phyloP scores from a whole-genome alignment of 2,329 filamentous ascomycete species.

The Tolypocladium sp. region DNA sequence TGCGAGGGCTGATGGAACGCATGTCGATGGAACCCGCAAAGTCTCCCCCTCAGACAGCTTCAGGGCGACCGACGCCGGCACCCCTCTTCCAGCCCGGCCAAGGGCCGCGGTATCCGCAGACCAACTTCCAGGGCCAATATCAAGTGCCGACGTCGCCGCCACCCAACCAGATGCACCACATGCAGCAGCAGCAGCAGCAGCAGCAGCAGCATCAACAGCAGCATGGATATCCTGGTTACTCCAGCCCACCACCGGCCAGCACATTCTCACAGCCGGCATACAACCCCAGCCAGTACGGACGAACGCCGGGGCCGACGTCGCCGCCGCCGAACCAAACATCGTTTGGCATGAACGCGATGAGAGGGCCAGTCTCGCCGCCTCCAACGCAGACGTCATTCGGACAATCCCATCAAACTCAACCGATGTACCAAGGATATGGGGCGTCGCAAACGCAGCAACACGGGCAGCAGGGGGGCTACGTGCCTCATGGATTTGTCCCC shows the following conservation, averaged over 20 bases:
- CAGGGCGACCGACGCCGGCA: constrained; percentile 24
- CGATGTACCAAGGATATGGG: constrained; percentile 30
- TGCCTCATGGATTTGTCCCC: constrained; percentile 50
- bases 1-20: constrained; percentile 87
- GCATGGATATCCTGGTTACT: constrained; percentile 33
- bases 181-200: constrained; percentile 30
- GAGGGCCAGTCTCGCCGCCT: constrained; percentile 42
- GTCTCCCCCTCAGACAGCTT: constrained; percentile 20
- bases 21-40: constrained; percentile 72
- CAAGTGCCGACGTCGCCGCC: constrained; percentile 49
- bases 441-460: constrained; percentile 23
- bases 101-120: constrained; percentile 41
- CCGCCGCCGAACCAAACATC: constrained; percentile 54
- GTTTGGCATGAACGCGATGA: constrained; percentile 30
- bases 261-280: constrained; percentile 43
- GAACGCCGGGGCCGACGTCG: constrained; percentile 47
- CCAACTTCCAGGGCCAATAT: constrained; percentile 48
- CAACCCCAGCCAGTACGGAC: constrained; percentile 51
- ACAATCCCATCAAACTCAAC: constrained; percentile 31
- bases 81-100: constrained; percentile 39
- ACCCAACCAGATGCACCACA: constrained; percentile 30
- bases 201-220: constrained; percentile 14
- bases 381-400: constrained; percentile 46
- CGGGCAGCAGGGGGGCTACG: constrained; percentile 28
- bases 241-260: constrained; percentile 28